Evolutionary conservation across 1,139 yeast species (phyloP).

Genomic region (Torulaspora globosa): DNA sequence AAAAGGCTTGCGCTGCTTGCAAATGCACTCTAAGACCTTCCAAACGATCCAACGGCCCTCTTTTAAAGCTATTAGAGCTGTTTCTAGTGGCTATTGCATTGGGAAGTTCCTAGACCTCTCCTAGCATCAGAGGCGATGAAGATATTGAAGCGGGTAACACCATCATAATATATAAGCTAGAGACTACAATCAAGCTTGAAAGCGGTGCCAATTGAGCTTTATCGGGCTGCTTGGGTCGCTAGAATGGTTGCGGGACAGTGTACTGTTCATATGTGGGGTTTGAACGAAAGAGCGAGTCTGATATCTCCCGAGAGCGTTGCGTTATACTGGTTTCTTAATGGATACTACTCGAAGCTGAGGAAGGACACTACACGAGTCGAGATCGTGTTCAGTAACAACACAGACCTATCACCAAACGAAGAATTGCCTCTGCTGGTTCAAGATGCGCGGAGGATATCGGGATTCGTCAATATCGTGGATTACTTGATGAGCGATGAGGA

Average conservation of each 20-base stretch:
- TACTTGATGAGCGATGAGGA: conserved; percentile 30
- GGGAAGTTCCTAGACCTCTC: neutral
- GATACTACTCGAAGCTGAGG: conserved; percentile 5
- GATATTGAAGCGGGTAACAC: conserved; percentile 5
- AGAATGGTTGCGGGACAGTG: conserved; percentile 1
- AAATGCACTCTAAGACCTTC: neutral
- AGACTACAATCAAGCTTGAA: neutral
- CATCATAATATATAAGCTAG: neutral
- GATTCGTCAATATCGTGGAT: conserved; percentile 48
- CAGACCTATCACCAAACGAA: conserved; percentile 51
- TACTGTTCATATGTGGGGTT: conserved; percentile 32
- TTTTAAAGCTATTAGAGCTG: too few species aligned
- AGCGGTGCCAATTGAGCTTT: neutral
- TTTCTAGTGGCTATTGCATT: neutral
- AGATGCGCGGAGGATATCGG: conserved; percentile 39
- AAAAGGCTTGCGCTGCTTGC: neutral
- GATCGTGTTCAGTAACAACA: conserved; percentile 36
- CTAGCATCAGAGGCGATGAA: neutral
- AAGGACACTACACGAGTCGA: conserved; percentile 9
- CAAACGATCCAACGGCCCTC: neutral
- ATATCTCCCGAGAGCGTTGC: conserved; percentile 35
- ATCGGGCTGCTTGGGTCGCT: neutral
- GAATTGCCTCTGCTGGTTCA: conserved; percentile 52
- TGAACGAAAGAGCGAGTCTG: conserved; percentile 25
- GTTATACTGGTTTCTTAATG: conserved; percentile 27